phyloP scores from a whole-genome alignment of 2,329 filamentous ascomycete genomes.

The Pseudopyricularia cyperi region DNA sequence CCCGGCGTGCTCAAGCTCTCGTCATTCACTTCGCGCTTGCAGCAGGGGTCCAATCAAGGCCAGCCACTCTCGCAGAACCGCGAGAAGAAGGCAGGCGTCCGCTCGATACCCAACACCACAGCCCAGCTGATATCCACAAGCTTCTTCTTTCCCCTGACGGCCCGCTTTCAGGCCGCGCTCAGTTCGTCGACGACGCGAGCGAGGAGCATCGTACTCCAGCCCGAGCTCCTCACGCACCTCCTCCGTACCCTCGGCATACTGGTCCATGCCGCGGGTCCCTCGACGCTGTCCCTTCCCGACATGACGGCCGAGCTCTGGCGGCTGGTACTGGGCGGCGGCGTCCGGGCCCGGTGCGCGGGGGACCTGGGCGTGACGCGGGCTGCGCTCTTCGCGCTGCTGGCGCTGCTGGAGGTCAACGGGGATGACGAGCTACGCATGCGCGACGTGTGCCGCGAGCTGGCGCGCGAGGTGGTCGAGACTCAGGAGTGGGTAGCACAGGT shows the following conservation, averaged over 20 bases:
- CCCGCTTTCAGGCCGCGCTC: constrained; percentile 59
- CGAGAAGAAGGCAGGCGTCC: constrained; percentile 20
- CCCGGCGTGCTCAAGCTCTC: constrained; percentile 79
- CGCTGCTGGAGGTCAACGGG: constrained; percentile 65
- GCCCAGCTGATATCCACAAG: constrained; percentile 59
- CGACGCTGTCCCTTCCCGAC: constrained; percentile 60
- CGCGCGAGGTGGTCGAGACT: constrained; percentile 70
- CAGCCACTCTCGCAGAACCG: constrained; percentile 14
- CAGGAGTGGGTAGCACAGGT: constrained; percentile 73
- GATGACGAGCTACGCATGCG: constrained; percentile 46
- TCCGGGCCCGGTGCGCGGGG: constrained; percentile 46
- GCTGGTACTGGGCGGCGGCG: constrained; percentile 50
- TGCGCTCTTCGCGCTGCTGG: constrained; percentile 66
- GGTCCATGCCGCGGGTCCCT: constrained; percentile 70
- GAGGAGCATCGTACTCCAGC: constrained; percentile 53
- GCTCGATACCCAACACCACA: constrained; percentile 61
- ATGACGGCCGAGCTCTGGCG: constrained; percentile 79
- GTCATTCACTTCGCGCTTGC: constrained; percentile 71
- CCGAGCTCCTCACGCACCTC: constrained; percentile 65
- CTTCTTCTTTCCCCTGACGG: constrained; percentile 81
- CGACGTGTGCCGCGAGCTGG: constrained; percentile 59
- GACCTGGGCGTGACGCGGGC: constrained; percentile 60
- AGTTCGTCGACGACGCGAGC: constrained; percentile 19
- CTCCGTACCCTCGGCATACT: constrained; percentile 77
- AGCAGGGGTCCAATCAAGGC: constrained; percentile 40